Evolutionary conservation across 495 filamentous ascomycete species (phyloP).

Genomic region (Acidiella bohemica): DNA sequence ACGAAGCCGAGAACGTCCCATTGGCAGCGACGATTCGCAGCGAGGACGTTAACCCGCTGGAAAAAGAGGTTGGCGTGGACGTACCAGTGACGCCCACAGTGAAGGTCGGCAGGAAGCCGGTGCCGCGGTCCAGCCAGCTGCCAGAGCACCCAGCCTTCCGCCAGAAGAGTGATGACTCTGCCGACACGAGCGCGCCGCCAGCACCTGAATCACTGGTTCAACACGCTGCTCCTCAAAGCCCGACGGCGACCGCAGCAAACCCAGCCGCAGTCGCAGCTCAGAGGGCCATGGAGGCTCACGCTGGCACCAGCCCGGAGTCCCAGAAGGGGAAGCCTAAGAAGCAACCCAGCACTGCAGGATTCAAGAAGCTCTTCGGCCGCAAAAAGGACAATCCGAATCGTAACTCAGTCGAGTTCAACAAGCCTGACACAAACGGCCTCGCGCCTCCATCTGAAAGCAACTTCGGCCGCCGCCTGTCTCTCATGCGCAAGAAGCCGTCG

Average conservation of each 20-base stretch:
- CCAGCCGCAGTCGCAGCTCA: constrained; percentile 20
- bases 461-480: constrained; percentile 18
- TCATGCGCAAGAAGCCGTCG: constrained; percentile 21
- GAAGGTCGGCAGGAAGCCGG: constrained; percentile 19
- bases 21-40: constrained; percentile 3
- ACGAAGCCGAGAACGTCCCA: constrained; percentile 4
- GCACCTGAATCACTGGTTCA: not conserved
- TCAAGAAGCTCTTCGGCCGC: constrained; percentile 52
- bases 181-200: constrained; percentile 1
- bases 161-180: no score
- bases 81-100: constrained; percentile 2
- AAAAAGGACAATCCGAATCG: constrained; percentile 32
- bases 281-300: constrained; percentile 25
- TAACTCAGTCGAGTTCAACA: constrained; percentile 9
- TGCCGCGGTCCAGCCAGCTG: constrained; percentile 9
- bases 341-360: constrained; percentile 39
- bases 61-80: constrained; percentile 8
- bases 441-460: constrained; percentile 14
- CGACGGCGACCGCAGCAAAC: constrained; percentile 10
- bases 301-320: constrained; percentile 31
- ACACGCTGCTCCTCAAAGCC: constrained; percentile 5
- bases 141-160: constrained; percentile 28
- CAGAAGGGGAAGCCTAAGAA: constrained; percentile 31
- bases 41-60: constrained; percentile 1
- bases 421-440: constrained; percentile 8